A percentile compares a stretch with the other conserved stretches of the same genome.
Conservation (phyloP, 2,329 filamentous ascomycete genomes). For the Acrocalymma vagum region DNA sequence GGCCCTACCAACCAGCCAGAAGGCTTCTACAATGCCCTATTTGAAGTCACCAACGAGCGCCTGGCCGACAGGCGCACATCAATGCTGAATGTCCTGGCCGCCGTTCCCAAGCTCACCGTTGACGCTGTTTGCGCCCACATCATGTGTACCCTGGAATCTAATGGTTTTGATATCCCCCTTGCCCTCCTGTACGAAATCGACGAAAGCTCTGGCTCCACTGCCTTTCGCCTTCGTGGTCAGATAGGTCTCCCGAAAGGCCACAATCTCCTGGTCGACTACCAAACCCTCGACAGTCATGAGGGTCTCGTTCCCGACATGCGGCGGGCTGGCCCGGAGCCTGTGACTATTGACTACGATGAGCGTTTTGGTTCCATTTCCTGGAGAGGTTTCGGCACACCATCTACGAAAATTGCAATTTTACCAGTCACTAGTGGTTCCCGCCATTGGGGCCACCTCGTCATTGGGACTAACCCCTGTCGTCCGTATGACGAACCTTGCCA, state of each 20-base stretch:
- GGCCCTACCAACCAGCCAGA: slow-evolving; percentile 33
- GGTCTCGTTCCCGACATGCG: slow-evolving; percentile 40
- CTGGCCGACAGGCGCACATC: slow-evolving; percentile 40
- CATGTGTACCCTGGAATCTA: slow-evolving; percentile 36
- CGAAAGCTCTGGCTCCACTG: slow-evolving; percentile 12
- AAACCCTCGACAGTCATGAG: slow-evolving; percentile 27
- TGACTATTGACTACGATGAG: slow-evolving; percentile 36
- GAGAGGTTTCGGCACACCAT: slow-evolving; percentile 35
- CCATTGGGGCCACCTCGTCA: slow-evolving; percentile 39
- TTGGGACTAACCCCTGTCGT: slow-evolving; percentile 47
- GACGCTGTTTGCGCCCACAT: slow-evolving; percentile 34
- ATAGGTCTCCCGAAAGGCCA: slow-evolving; percentile 38
- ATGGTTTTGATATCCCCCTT: slow-evolving; percentile 37
- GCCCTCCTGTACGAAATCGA: slow-evolving; percentile 39
- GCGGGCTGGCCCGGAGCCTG: slow-evolving; percentile 27
- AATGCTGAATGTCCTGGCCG: slow-evolving; percentile 41
- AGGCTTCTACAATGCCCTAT: slow-evolving; percentile 42
- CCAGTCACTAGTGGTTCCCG: slow-evolving; percentile 31
- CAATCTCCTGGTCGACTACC: slow-evolving; percentile 29
- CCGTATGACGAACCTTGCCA: slow-evolving; percentile 39
- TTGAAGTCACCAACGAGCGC: slow-evolving; percentile 42
- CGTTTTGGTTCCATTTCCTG: slow-evolving; percentile 38
- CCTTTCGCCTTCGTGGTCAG: slow-evolving; percentile 32
- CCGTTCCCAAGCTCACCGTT: slow-evolving; percentile 29
- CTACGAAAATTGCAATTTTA: slow-evolving; percentile 34